Percentiles rank a stretch among this genome's conserved stretches.
These are phyloP conservation scores for Rhododendron henanense DNA, from an alignment of 148 eudicot genomes.

Conservation along the genomic window DNA sequence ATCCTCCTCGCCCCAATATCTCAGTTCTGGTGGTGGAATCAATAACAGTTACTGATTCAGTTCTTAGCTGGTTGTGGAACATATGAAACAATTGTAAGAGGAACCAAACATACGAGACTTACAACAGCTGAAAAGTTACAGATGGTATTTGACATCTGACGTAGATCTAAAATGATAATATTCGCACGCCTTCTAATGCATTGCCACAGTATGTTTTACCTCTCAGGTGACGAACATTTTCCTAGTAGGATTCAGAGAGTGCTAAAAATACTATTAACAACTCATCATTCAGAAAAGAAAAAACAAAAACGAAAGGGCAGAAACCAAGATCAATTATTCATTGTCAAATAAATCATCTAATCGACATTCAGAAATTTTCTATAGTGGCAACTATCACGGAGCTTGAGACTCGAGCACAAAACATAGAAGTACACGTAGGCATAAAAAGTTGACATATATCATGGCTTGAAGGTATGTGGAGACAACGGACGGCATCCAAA, in stretches of 20 bases:
- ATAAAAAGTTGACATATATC: not conserved
- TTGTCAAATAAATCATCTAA: not conserved
- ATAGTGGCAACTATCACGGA: not conserved
- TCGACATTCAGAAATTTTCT: not conserved
- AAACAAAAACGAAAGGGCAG: not conserved
- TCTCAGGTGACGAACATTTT: not conserved
- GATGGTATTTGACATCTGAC: not conserved
- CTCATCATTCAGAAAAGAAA: not conserved
- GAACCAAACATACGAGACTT: not conserved
- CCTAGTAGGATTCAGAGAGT: not conserved
- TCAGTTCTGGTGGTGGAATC: not conserved
- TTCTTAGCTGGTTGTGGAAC: conserved; percentile 14
- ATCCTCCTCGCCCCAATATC: conserved; percentile 8
- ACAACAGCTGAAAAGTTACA: not conserved
- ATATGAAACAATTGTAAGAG: not conserved
- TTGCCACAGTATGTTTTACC: not conserved
- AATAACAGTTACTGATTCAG: conserved; percentile 2
- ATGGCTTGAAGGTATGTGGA: not conserved
- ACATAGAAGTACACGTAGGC: not conserved
- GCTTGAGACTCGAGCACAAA: not conserved
- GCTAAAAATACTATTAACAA: not conserved
- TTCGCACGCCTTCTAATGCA: not conserved
- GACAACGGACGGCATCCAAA: not conserved
- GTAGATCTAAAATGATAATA: not conserved
- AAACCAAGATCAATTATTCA: not conserved